Evolutionary conservation across 1,139 yeast genomes (phyloP), one percentile per base, ranked within the genome.

Genomic region (Starmera stellimalicola): DNA sequence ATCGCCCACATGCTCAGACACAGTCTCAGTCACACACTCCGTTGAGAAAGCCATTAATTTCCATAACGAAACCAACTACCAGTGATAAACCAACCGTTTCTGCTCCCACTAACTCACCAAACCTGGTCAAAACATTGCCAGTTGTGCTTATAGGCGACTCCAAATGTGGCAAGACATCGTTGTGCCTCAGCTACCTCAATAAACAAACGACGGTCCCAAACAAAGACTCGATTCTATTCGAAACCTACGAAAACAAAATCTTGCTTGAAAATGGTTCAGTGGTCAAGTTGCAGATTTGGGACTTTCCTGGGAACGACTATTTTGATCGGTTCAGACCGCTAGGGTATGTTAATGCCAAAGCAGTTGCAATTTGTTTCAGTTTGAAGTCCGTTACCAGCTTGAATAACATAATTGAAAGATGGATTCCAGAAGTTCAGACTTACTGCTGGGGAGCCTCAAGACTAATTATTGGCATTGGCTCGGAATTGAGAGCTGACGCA

Each of bases 261-360:
- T 62, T 66, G 27, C 37, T 46, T 17, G 36, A 37, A 33, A 31
- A 43, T 17, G 27, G 28, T 11, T 37, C 34, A 4, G 19, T 32
- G 1, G 37, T 48, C 6, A 37, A 33, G n/a, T 41, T 49, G 26
- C 43, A 40, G 27, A 60, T 70, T 32, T 70, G 76, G 75, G 76
- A 70, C 43, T 68, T 74, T 6, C 75, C 77, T 6, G 77, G 77
- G 2, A 71, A 68, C 51, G 73, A 70, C 45, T 70, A 64, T 43
- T 70, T 68, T 43, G 76, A 70, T 51, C 65, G 84, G 28, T 62
- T 77, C 44, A 64, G 85, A 41, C 79, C 84, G 4, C 63, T 77
- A 39, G 73, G 78, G 5, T 79, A 79, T 52, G 70, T 81, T 4
- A 78, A 74, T 51, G 77, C 85, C 6, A 79, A 76, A 47, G 76